These are phyloP conservation scores for Phaeosphaeriaceae sp. DNA, from an alignment of 2,329 filamentous ascomycete genomes.

Conservation along the genomic window DNA sequence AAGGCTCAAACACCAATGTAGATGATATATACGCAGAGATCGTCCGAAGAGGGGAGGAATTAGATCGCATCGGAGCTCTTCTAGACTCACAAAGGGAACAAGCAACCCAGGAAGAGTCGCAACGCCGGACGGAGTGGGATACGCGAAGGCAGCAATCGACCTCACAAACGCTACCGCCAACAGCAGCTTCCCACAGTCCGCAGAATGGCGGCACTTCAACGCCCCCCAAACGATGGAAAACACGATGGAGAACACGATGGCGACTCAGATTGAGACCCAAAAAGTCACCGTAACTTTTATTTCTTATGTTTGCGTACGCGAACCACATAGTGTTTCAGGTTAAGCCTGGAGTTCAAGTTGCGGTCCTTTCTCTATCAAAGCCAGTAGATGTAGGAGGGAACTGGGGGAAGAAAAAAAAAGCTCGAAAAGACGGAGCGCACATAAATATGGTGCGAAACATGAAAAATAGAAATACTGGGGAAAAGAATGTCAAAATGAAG, in stretches of 20 bases:
- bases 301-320: too few species aligned
- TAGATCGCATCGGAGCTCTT: slow-evolving; percentile 1
- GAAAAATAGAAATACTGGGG: not conserved
- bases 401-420: not conserved
- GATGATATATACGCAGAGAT: not conserved
- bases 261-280: not conserved
- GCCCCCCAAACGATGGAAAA: not conserved
- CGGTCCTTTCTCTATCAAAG: not conserved
- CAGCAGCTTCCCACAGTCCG: not conserved
- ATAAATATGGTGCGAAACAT: slow-evolving; percentile 1
- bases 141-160: not conserved
- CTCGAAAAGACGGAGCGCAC: slow-evolving; percentile 1
- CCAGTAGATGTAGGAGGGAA: not conserved
- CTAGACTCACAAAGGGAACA: not conserved
- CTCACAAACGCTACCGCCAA: not conserved
- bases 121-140: not conserved
- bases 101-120: not conserved
- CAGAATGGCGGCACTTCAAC: not conserved
- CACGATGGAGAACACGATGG: not conserved
- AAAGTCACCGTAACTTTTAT: not conserved
- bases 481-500: too few species aligned
- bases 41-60: slow-evolving; percentile 1
- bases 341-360: too few species aligned
- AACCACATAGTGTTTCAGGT: not conserved
- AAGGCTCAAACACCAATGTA: not conserved